These are phyloP conservation scores for Xylariaceae sp. DNA, from an alignment of 2,329 filamentous ascomycete genomes.

Conservation along the genomic window DNA sequence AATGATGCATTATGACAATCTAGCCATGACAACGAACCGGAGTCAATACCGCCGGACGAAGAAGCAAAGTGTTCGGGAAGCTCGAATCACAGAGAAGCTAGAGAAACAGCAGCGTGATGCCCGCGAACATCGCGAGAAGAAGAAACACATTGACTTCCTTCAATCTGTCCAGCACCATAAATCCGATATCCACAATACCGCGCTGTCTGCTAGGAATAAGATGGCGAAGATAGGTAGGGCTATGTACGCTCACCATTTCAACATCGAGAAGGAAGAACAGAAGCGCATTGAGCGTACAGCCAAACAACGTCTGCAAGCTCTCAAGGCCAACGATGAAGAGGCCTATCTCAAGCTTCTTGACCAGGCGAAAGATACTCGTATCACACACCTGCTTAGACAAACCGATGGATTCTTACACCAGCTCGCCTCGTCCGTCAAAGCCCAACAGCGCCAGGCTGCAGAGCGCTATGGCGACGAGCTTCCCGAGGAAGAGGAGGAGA, in stretches of 20 bases:
- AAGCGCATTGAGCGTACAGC: constrained; percentile 97
- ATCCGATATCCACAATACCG: constrained; percentile 75
- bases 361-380: constrained; percentile 98
- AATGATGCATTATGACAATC: constrained; percentile 94
- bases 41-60: constrained; percentile 91
- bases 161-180: constrained; percentile 85
- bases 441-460: constrained; percentile 84
- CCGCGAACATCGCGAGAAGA: constrained; percentile 94
- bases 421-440: constrained; percentile 91
- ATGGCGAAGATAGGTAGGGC: constrained; percentile 85
- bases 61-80: constrained; percentile 95
- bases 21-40: constrained; percentile 96
- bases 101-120: constrained; percentile 99
- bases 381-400: constrained; percentile 94
- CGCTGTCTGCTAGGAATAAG: constrained; percentile 72
- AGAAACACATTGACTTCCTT: constrained; percentile 93
- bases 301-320: constrained; percentile 97
- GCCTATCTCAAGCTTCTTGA: constrained; percentile 97
- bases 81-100: constrained; percentile 96
- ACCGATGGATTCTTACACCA: constrained; percentile 98
- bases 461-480: constrained; percentile 77
- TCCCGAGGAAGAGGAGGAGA: constrained; percentile 70
- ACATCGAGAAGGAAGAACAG: constrained; percentile 99
- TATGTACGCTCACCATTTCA: constrained; percentile 89
- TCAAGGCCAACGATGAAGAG: constrained; percentile 99